A percentile compares a stretch with the other conserved stretches of the same genome.
Conservation (phyloP, 192 early-diverging fungal species). For the Lobosporangium transversale region DNA sequence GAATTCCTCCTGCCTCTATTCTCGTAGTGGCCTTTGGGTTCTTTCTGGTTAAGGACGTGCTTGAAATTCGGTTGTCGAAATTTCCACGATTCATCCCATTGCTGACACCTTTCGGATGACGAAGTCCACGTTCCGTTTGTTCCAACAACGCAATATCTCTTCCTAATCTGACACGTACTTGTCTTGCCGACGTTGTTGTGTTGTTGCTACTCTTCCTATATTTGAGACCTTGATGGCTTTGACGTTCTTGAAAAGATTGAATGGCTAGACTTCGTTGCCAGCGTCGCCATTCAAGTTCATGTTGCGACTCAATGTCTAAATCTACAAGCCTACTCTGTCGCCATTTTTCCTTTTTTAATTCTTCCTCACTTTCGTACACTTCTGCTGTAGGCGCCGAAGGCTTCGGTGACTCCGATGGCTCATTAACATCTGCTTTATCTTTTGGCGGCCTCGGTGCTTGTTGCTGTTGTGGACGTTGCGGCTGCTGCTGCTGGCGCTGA, state of each 20-base stretch:
- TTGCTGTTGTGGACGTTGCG: background rate
- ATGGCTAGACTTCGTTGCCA: conserved; percentile 25
- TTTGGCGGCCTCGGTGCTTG: background rate
- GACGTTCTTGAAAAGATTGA: no score
- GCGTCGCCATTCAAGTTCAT: conserved; percentile 44
- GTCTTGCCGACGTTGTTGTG: background rate
- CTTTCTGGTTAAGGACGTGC: no score
- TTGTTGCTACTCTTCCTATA: no score
- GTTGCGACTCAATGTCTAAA: conserved; percentile 41
- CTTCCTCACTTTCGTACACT: conserved; percentile 25
- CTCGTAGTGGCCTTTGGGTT: no score
- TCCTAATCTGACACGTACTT: conserved; percentile 18
- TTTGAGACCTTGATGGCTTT: no score
- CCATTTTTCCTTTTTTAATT: conserved; percentile 36
- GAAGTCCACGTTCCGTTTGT: conserved; percentile 23
- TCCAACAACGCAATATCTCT: conserved; percentile 33
- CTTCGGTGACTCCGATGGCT: background rate
- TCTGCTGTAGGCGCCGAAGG: conserved; percentile 6
- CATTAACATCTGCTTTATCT: background rate
- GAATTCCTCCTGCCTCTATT: no score
- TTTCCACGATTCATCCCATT: no score
- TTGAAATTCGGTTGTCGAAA: no score
- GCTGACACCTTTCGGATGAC: conserved; percentile 18
- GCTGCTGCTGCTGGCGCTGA: background rate
- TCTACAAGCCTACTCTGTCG: conserved; percentile 25